Conservation (phyloP, 495 filamentous ascomycete species). For the Penicillium riverlandense region DNA sequence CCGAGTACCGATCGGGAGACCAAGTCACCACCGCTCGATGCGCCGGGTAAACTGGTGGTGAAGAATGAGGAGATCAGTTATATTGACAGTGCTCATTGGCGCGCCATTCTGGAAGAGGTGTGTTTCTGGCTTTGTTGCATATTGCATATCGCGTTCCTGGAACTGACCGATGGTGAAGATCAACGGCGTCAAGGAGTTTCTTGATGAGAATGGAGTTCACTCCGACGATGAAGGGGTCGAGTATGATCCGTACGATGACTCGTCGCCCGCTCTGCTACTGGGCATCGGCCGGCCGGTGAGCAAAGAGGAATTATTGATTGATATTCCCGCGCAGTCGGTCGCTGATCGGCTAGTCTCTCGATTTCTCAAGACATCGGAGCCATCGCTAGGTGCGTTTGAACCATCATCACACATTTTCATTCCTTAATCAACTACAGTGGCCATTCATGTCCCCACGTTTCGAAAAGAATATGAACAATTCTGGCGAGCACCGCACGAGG, state of each 20-base stretch:
- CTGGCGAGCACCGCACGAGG: slow-evolving; percentile 22
- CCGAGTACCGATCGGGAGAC: slow-evolving; percentile 66
- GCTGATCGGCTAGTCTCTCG: slow-evolving; percentile 38
- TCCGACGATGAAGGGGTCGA: slow-evolving; percentile 20
- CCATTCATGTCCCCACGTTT: slow-evolving; percentile 39
- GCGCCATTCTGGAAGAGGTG: slow-evolving; percentile 45
- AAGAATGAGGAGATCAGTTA: slow-evolving; percentile 36
- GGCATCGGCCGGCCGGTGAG: slow-evolving; percentile 24
- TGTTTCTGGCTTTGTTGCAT: slow-evolving; percentile 6
- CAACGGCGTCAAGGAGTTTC: slow-evolving; percentile 22
- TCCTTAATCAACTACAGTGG: slow-evolving; percentile 11
- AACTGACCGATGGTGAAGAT: slow-evolving; percentile 15
- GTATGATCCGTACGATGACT: slow-evolving; percentile 9
- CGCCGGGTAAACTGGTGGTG: slow-evolving; percentile 64
- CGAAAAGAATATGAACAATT: slow-evolving; percentile 34
- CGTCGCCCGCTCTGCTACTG: slow-evolving; percentile 33
- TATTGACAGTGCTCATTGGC: slow-evolving; percentile 44
- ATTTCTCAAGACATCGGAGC: slow-evolving; percentile 38
- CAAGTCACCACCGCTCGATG: slow-evolving; percentile 20
- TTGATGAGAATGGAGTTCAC: slow-evolving; percentile 17
- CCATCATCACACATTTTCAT: background rate
- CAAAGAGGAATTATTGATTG: slow-evolving; percentile 30
- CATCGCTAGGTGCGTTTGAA: slow-evolving; percentile 24
- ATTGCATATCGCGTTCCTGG: background rate
- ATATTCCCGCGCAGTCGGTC: slow-evolving; percentile 33